Evolutionary conservation across 805 yeast species (phyloP).

Genomic region (Monosporozyma solicola): DNA sequence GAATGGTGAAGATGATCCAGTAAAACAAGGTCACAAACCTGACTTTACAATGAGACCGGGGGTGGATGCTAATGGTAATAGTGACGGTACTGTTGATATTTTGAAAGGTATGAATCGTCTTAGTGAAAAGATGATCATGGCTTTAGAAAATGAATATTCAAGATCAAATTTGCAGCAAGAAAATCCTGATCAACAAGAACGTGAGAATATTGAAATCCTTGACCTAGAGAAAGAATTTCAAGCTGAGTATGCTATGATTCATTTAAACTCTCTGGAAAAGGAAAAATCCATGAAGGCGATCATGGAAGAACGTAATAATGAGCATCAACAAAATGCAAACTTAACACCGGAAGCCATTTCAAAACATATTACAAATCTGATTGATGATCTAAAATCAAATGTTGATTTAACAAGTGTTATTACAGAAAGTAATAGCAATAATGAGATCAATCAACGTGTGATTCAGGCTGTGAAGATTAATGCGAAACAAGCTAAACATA

Average conservation of each 20-base stretch:
- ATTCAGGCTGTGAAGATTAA: constrained; percentile 42
- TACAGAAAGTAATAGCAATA: constrained; percentile 16
- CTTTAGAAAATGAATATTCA: constrained; percentile 37
- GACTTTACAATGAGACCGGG: constrained; percentile 79
- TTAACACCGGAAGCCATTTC: constrained; percentile 3
- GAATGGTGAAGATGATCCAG: constrained; percentile 73
- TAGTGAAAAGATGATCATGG: constrained; percentile 69
- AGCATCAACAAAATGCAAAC: background rate
- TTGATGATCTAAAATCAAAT: constrained; percentile 13
- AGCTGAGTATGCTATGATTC: constrained; percentile 46
- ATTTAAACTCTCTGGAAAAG: constrained; percentile 19
- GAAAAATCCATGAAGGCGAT: background rate
- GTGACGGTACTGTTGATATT: constrained; percentile 60
- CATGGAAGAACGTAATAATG: background rate
- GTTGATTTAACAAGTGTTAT: constrained; percentile 27
- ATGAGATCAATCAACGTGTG: constrained; percentile 33
- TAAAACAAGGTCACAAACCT: constrained; percentile 67
- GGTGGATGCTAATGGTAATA: constrained; percentile 39
- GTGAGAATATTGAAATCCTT: constrained; percentile 39
- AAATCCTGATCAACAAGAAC: constrained; percentile 26
- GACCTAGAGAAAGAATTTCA: constrained; percentile 43
- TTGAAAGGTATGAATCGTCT: constrained; percentile 84
- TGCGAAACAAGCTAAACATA: constrained; percentile 42
- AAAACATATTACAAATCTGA: constrained; percentile 7
- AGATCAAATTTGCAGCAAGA: constrained; percentile 30